phyloP scores from a whole-genome alignment of 305 asterid species.

The Solanum hybrid region DNA sequence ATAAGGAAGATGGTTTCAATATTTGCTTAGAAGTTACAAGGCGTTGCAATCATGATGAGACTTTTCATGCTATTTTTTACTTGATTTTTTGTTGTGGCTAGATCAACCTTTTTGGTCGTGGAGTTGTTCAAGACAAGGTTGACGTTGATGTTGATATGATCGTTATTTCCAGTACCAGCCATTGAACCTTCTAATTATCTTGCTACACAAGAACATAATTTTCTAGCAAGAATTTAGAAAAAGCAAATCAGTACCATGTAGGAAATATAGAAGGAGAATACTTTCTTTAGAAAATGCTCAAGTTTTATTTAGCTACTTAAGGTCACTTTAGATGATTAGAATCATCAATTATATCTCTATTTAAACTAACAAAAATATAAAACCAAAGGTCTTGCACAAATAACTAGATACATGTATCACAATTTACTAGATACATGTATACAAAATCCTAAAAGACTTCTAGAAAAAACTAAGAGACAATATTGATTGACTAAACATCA shows the following conservation, averaged over 20 bases:
- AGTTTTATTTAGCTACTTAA: too few species aligned
- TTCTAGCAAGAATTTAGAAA: background rate
- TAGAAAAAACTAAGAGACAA: too few species aligned
- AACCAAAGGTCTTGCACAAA: too few species aligned
- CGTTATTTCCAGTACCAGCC: background rate
- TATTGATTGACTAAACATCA: too few species aligned
- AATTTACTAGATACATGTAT: too few species aligned
- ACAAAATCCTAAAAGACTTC: too few species aligned
- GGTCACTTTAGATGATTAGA: too few species aligned
- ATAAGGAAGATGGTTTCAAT: background rate
- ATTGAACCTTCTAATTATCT: background rate
- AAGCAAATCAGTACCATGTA: background rate
- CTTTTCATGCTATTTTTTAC: background rate
- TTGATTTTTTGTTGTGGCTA: background rate
- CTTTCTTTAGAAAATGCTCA: too few species aligned
- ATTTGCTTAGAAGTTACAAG: background rate
- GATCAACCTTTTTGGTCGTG: background rate
- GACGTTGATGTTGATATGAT: background rate
- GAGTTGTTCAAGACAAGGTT: background rate
- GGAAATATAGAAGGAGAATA: too few species aligned
- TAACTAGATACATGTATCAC: too few species aligned
- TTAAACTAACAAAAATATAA: too few species aligned
- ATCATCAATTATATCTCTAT: too few species aligned
- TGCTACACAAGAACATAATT: background rate
- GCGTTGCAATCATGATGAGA: background rate